Evolutionary conservation across 768 basidiomycete genomes (phyloP).

Genomic region (Hericium rajendrae): DNA sequence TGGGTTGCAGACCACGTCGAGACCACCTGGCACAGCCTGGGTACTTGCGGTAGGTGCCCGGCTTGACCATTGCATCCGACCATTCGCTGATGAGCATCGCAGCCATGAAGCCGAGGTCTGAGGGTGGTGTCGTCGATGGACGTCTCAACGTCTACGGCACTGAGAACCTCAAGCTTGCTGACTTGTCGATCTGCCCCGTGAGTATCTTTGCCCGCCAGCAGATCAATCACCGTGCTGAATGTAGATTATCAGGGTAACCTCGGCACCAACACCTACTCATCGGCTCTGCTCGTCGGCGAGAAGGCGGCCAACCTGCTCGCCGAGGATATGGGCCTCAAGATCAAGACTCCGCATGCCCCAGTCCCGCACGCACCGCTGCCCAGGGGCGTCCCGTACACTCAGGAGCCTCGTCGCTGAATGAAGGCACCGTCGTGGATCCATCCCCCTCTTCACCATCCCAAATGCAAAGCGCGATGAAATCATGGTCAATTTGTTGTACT

Average conservation of each 20-base stretch:
- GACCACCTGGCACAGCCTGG: conserved; percentile 70
- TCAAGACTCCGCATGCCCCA: conserved; percentile 54
- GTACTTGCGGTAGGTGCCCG: conserved; percentile 19
- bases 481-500: not conserved
- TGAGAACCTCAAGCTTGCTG: conserved; percentile 55
- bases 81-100: not conserved
- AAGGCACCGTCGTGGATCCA: not conserved
- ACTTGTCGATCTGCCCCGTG: conserved; percentile 66
- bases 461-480: not conserved
- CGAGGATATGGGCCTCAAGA: conserved; percentile 58
- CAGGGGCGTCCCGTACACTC: conserved; percentile 40
- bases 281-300: conserved; percentile 60
- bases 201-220: conserved; percentile 12
- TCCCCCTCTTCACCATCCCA: not conserved
- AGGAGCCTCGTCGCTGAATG: conserved; percentile 14
- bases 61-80: not conserved
- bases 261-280: conserved; percentile 66
- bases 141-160: conserved; percentile 59
- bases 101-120: conserved; percentile 59
- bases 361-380: conserved; percentile 60
- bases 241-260: conserved; percentile 42
- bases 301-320: conserved; percentile 54
- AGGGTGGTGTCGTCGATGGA: conserved; percentile 58
- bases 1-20: conserved; percentile 66
- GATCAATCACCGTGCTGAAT: no score